Percentiles rank a stretch among this genome's conserved stretches.
These are phyloP conservation scores for Dictyostelium firmibasis DNA, from an alignment of 78 protist species.

Conservation along the genomic window DNA sequence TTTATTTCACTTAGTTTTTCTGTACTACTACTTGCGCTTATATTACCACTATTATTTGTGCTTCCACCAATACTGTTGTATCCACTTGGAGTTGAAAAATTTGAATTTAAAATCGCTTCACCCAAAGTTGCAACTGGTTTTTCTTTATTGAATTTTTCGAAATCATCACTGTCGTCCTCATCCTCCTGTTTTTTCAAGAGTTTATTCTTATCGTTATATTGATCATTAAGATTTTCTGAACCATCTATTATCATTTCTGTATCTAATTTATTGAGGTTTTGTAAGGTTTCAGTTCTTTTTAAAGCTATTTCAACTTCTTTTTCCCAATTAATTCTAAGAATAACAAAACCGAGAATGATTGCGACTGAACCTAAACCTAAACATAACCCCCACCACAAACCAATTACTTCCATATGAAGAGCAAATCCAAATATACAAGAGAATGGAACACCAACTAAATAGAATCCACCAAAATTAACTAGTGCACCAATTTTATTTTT, in stretches of 20 bases:
- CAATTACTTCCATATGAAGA: conserved; percentile 5
- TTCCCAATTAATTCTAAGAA: conserved; percentile 39
- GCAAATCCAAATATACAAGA: conserved; percentile 47
- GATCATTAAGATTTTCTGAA: not conserved
- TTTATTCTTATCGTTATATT: not conserved
- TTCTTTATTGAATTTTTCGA: conserved; percentile 19
- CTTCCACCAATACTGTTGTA: not conserved
- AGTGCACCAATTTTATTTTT: conserved; percentile 71
- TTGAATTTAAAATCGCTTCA: not conserved
- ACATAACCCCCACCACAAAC: conserved; percentile 69
- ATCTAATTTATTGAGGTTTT: not conserved
- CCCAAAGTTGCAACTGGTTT: not conserved
- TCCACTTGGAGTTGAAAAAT: not conserved
- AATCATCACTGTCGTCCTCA: not conserved
- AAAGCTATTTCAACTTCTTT: conserved; percentile 26
- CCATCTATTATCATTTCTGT: not conserved
- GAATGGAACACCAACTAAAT: conserved; percentile 52
- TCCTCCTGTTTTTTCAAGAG: not conserved
- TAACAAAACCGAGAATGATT: not conserved
- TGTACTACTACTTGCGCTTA: not conserved
- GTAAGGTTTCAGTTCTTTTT: conserved; percentile 1
- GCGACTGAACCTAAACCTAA: conserved; percentile 36
- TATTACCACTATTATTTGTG: not conserved
- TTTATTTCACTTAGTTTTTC: not conserved
- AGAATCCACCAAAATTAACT: conserved; percentile 42